These are phyloP conservation scores for Curvularia hawaiiensis DNA, from an alignment of 2,329 filamentous ascomycete genomes.

Conservation along the genomic window DNA sequence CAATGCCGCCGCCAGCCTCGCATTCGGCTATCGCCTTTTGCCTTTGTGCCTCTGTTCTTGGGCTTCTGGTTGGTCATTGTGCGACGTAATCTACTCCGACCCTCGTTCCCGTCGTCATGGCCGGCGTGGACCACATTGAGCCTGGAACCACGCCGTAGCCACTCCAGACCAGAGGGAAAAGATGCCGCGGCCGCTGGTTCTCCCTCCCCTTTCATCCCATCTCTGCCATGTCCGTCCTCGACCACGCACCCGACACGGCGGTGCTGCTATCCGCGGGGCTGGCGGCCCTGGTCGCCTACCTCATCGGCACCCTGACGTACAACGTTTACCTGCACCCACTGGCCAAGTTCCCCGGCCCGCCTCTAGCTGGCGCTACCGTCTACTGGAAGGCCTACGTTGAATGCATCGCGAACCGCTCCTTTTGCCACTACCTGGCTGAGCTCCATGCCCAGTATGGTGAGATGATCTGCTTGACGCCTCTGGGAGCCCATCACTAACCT, in stretches of 20 bases:
- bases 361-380: slow-evolving; percentile 24
- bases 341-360: slow-evolving; percentile 50
- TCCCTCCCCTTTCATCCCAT: neutral
- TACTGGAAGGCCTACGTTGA: slow-evolving; percentile 41
- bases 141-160: neutral
- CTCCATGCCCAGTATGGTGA: slow-evolving; percentile 37
- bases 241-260: slow-evolving; percentile 7
- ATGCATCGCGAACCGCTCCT: slow-evolving; percentile 34
- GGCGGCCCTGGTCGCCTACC: slow-evolving; percentile 22
- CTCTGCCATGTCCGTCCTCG: neutral
- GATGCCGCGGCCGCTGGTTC: neutral
- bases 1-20: neutral
- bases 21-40: neutral
- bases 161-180: neutral
- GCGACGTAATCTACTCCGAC: neutral
- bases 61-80: neutral
- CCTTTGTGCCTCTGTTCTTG: neutral
- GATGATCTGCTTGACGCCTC: neutral
- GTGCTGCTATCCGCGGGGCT: slow-evolving; percentile 20
- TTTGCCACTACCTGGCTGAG: slow-evolving; percentile 33
- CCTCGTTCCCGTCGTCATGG: neutral
- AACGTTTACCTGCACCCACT: slow-evolving; percentile 52
- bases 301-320: slow-evolving; percentile 32
- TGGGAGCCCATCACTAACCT: slow-evolving; percentile 12
- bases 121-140: neutral